Base-by-base conservation (phyloP, 2,329 filamentous ascomycete genomes). In the Aureobasidium sp. region DNA sequence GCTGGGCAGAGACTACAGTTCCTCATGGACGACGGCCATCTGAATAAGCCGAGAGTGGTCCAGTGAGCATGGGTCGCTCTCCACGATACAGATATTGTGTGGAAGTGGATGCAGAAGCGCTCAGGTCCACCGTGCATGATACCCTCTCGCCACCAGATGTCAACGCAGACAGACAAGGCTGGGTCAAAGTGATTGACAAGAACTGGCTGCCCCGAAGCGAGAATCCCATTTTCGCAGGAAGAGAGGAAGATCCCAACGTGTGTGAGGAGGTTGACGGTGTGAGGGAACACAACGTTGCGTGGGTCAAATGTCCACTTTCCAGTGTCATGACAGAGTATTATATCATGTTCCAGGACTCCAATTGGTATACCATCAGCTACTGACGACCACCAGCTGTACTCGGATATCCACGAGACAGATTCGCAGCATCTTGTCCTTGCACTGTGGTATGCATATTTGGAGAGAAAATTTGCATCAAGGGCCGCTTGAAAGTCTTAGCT, bases 111-210 rank as follows among this genome's bases (percentile, higher is more conserved):
- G 46, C 44, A 20, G 63, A 61, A 9, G 61, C 63, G 12, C 46
- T 66, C 32, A 41, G 58, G 15, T 64, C 63, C n/a, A 20, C 50
- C 20, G 51, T 66, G 1, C 44, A 62, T 26, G 41, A 46, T 3
- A 37, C 47, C 23, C 60, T 48, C 12, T 26, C 60, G 9, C 60
- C 62, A 9, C 53, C 55, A 4, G 59, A 61, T 6, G 32, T 60
- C 15, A 52, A 62, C 47, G 3, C 23, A 20, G 57, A 37, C 23
- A 55, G 55, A 3, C 39, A 56, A 15, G 42, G 55, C 2, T 63
- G 55, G 61, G 56, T 63, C 20, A 63, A 63, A 29, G 27, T 65
- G 2, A 65, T 65, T n/a, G 44, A 61, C 48, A 65, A 65, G 10
- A 56, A 51, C 17, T 63, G 61, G 53, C 44, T 60, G 5, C 46